Evolutionary conservation across 2,329 filamentous ascomycete genomes (phyloP), one percentile per base, ranked within the genome.

Genomic region (Sporothrix curviconia): DNA sequence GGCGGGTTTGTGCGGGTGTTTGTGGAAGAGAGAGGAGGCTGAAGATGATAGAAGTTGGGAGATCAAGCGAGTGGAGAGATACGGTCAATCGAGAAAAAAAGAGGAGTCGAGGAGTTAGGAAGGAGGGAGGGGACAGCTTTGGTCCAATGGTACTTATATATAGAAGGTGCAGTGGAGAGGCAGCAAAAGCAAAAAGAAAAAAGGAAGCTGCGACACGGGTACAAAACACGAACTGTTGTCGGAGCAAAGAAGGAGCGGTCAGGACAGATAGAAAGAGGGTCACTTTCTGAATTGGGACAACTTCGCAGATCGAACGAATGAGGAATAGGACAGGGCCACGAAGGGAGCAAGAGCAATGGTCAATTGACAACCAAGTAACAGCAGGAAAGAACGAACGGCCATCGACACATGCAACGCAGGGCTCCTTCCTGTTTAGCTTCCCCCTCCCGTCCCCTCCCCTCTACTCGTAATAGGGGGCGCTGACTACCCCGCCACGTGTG

Each of bases 221-320:
- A n/a, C n/a, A n/a, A n/a, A n/a, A n/a, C n/a, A n/a, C n/a, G n/a
- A n/a, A n/a, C n/a, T n/a, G n/a, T n/a, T n/a, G n/a, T n/a, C n/a
- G n/a, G n/a, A n/a, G n/a, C n/a, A n/a, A 14, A 12, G 42, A 58
- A 58, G 57, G 57, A 58, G 57, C 57, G 57, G 57, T 58, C 57
- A 58, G 37, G 24, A 32, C n/a, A n/a, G 30, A 40, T 3, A 25
- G 32, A 6, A 28, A 14, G 44, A n/a, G 37, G 50, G 40, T 17
- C 9, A 28, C 14, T 30, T 46, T 55, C 42, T 55, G 22, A 22
- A 55, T 47, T 25, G 28, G 22, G 53, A 55, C 53, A 55, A 42
- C 53, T 47, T 47, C 32, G 42, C 42, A 39, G 42, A 19, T 15
- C 40, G 30, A 52, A 37, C 19, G 24, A 37, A 17, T 50, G 9